These are phyloP conservation scores for Hirschioporus abietinus DNA, from an alignment of 768 basidiomycete genomes.

Conservation along the genomic window DNA sequence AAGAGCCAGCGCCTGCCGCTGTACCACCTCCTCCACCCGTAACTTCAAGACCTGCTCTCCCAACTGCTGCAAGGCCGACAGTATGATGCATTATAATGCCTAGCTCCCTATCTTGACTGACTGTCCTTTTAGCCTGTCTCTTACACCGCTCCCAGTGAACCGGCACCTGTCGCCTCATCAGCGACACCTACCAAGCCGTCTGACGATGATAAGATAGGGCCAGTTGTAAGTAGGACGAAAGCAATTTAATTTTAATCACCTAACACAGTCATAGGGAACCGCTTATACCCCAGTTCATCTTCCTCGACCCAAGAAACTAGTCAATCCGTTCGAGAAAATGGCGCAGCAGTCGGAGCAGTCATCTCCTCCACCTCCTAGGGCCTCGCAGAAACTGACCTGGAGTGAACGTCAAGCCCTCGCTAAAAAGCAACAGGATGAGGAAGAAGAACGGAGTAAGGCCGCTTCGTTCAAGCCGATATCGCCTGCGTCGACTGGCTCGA, in stretches of 20 bases:
- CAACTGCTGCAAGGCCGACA: conserved; percentile 37
- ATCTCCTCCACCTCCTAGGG: conserved; percentile 27
- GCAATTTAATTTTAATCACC: background rate
- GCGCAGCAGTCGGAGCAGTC: conserved; percentile 42
- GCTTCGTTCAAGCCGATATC: conserved; percentile 42
- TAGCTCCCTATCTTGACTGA: background rate
- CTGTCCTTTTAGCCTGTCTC: background rate
- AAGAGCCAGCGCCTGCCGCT: conserved; percentile 34
- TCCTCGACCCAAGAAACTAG: conserved; percentile 80
- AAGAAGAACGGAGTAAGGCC: conserved; percentile 57
- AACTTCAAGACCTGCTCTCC: conserved; percentile 40
- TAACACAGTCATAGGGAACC: conserved; percentile 45
- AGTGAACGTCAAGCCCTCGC: conserved; percentile 88
- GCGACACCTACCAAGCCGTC: conserved; percentile 57
- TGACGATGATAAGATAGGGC: conserved; percentile 79
- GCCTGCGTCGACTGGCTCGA: conserved; percentile 13
- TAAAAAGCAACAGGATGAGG: conserved; percentile 81
- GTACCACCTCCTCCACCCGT: conserved; percentile 39
- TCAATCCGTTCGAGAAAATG: conserved; percentile 70
- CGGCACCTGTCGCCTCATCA: conserved; percentile 38
- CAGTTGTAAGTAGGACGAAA: conserved; percentile 40
- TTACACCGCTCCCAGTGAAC: conserved; percentile 10
- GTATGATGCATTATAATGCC: conserved; percentile 11
- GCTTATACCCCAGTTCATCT: conserved; percentile 86
- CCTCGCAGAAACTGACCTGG: conserved; percentile 85